These are phyloP conservation scores for Oryza australiensis DNA, from an alignment of 176 grass and related monocot genomes.

Conservation along the genomic window DNA sequence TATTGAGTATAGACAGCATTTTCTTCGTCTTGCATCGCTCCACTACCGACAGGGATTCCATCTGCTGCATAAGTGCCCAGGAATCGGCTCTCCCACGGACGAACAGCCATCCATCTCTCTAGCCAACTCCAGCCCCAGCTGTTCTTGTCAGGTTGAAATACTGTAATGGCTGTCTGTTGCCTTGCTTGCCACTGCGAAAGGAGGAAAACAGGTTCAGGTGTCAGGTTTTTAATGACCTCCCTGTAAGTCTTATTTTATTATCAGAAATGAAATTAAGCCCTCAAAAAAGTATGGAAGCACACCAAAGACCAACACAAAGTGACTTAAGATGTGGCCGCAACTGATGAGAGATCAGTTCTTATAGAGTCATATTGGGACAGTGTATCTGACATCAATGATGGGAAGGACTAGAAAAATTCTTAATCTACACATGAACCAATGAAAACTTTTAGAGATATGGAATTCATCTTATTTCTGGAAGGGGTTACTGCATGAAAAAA, in stretches of 20 bases:
- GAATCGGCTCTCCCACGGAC: constrained; percentile 93
- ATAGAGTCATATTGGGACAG: background rate
- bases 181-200: constrained; percentile 86
- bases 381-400: background rate
- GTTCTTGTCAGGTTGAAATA: constrained; percentile 72
- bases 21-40: constrained; percentile 41
- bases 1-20: constrained; percentile 43
- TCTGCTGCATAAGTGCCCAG: constrained; percentile 63
- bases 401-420: background rate
- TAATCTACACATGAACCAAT: background rate
- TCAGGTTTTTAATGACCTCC: background rate
- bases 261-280: background rate
- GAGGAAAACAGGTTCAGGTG: constrained; percentile 19
- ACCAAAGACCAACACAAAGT: background rate
- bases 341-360: background rate
- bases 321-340: background rate
- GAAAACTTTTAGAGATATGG: background rate
- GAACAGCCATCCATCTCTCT: constrained; percentile 96
- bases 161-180: constrained; percentile 40
- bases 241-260: background rate
- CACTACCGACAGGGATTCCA: constrained; percentile 35
- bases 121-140: constrained; percentile 98
- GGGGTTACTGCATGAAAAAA: background rate
- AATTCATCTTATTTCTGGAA: background rate
- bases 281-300: background rate